phyloP scores from a whole-genome alignment of 371 early-diverging fungal genomes.

The Rhizopus stolonifer region DNA sequence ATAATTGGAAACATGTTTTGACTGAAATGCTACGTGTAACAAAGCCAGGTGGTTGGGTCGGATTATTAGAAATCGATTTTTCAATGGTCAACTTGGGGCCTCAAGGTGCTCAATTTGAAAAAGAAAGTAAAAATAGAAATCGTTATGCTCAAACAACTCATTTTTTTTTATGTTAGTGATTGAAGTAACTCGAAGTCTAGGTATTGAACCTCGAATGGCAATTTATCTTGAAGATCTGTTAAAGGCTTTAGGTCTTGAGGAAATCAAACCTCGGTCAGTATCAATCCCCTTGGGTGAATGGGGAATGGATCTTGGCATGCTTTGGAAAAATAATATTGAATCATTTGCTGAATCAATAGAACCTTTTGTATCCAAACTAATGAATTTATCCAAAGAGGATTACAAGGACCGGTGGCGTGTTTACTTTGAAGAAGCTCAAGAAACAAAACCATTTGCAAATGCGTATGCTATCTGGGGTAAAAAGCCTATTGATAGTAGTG shows the following conservation, averaged over 20 bases:
- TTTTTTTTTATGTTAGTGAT: slow-evolving; percentile 19
- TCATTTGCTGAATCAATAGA: slow-evolving; percentile 23
- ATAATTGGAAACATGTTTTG: slow-evolving; percentile 17
- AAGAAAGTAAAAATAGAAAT: slow-evolving; percentile 6
- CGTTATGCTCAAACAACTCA: not conserved
- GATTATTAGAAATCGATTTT: slow-evolving; percentile 34
- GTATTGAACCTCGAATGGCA: slow-evolving; percentile 27
- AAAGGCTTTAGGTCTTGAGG: slow-evolving; percentile 14
- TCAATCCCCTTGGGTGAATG: slow-evolving; percentile 35
- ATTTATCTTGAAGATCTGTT: slow-evolving; percentile 15
- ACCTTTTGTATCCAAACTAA: slow-evolving; percentile 18
- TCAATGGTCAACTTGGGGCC: slow-evolving; percentile 11
- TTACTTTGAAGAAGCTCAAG: slow-evolving; percentile 14
- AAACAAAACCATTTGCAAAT: slow-evolving; percentile 27
- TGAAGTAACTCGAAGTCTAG: slow-evolving; percentile 1
- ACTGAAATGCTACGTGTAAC: slow-evolving; percentile 16
- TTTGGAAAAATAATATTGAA: slow-evolving; percentile 37
- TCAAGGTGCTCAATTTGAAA: slow-evolving; percentile 14
- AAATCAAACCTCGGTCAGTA: slow-evolving; percentile 15
- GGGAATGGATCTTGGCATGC: slow-evolving; percentile 31
- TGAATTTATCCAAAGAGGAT: slow-evolving; percentile 9
- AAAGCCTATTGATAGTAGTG: slow-evolving; percentile 8
- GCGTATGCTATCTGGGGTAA: slow-evolving; percentile 33
- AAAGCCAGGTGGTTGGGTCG: slow-evolving; percentile 45
- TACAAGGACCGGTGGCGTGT: slow-evolving; percentile 17